phyloP scores from a whole-genome alignment of 2,329 filamentous ascomycete genomes.

The Aspergillus pseudonomiae region DNA sequence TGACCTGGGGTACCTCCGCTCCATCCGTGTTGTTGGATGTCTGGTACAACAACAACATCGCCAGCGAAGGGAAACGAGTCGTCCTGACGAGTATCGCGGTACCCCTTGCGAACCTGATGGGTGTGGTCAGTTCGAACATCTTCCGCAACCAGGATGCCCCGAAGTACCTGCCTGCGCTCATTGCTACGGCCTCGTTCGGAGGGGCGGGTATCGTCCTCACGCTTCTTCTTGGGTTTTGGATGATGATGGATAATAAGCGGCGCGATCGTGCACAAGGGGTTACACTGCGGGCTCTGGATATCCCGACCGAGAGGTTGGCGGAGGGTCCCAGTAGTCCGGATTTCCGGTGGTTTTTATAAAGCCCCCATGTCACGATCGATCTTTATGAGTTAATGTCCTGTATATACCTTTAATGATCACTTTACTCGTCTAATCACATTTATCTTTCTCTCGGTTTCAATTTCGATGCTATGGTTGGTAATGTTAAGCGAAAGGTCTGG shows the following conservation, averaged over 20 bases:
- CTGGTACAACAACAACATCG: constrained; percentile 78
- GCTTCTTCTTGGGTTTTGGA: constrained; percentile 51
- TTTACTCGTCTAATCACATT: neutral
- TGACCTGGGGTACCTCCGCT: constrained; percentile 70
- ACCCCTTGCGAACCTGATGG: constrained; percentile 72
- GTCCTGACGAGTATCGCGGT: constrained; percentile 69
- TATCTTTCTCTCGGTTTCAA: neutral
- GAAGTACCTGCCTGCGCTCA: constrained; percentile 64
- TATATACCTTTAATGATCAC: neutral
- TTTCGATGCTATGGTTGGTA: neutral
- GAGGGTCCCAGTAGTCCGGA: constrained; percentile 54
- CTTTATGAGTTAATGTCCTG: neutral
- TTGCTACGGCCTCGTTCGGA: constrained; percentile 56
- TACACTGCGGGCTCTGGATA: constrained; percentile 55
- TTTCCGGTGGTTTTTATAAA: constrained; percentile 56
- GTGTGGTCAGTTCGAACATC: constrained; percentile 66
- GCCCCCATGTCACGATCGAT: neutral
- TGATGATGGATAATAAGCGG: constrained; percentile 57
- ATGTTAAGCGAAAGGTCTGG: neutral
- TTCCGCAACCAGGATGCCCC: constrained; percentile 64
- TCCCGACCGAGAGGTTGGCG: constrained; percentile 55
- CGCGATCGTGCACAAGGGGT: constrained; percentile 59
- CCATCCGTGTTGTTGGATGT: constrained; percentile 61
- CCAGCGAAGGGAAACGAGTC: constrained; percentile 69
- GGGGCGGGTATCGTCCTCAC: constrained; percentile 59